A percentile compares a stretch with the other conserved stretches of the same genome.
These are phyloP conservation scores for Thelephora terrestris DNA, from an alignment of 1,284 basidiomycete species.

Conservation along the genomic window DNA sequence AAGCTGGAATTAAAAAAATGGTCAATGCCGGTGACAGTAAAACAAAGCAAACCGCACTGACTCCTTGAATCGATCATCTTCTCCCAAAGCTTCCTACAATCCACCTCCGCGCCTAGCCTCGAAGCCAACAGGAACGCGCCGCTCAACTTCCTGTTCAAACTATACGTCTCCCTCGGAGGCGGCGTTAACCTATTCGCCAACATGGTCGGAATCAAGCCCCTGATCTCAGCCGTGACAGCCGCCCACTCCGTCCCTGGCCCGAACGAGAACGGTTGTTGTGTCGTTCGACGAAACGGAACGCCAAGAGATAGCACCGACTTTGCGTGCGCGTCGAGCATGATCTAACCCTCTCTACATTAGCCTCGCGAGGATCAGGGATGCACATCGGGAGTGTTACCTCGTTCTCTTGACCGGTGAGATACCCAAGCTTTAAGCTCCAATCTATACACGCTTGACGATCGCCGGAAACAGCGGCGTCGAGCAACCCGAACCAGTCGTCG, in stretches of 20 bases:
- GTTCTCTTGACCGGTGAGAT: slow-evolving; percentile 85
- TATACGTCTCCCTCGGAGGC: slow-evolving; percentile 92
- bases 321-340: slow-evolving; percentile 86
- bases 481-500: slow-evolving; percentile 76
- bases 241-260: slow-evolving; percentile 55
- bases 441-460: slow-evolving; percentile 63
- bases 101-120: slow-evolving; percentile 66
- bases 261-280: slow-evolving; percentile 64
- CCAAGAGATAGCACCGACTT: slow-evolving; percentile 77
- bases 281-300: slow-evolving; percentile 62
- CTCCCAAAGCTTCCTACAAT: slow-evolving; percentile 72
- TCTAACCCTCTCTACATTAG: slow-evolving; percentile 28
- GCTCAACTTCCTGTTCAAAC: slow-evolving; percentile 90
- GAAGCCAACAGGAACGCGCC: slow-evolving; percentile 91
- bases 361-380: background rate
- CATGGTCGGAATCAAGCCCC: slow-evolving; percentile 86
- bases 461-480: slow-evolving; percentile 68
- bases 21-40: no score
- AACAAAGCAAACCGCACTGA: background rate
- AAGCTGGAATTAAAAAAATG: no score
- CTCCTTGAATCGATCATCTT: slow-evolving; percentile 31
- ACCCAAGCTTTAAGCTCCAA: slow-evolving; percentile 77
- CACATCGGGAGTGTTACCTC: slow-evolving; percentile 37
- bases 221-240: slow-evolving; percentile 64
- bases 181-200: slow-evolving; percentile 82